Evolutionary conservation across 345 rosid genomes (phyloP).

Genomic region (Toxicodendron radicans): DNA sequence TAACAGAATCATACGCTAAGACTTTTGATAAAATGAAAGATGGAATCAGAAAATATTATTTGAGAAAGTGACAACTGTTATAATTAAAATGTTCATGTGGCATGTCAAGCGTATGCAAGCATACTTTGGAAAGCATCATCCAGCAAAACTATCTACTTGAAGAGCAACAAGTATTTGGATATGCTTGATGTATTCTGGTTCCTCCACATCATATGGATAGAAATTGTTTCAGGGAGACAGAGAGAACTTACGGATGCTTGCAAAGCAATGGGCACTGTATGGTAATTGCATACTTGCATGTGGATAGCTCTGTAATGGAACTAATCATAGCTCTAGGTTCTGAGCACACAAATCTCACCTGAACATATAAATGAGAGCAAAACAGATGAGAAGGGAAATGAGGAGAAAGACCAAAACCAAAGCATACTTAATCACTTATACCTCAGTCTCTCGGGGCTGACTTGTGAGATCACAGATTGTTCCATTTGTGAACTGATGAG

Average conservation of each 20-base stretch:
- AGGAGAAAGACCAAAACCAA: slow-evolving; percentile 4
- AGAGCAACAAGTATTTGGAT: background rate
- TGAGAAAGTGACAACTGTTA: background rate
- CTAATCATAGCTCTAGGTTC: slow-evolving; percentile 89
- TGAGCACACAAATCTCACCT: slow-evolving; percentile 96
- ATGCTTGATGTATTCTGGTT: background rate
- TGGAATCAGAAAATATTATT: background rate
- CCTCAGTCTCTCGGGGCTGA: slow-evolving; percentile 90
- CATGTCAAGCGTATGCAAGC: background rate
- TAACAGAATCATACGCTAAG: background rate
- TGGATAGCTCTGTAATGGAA: slow-evolving; percentile 88
- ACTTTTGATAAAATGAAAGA: background rate
- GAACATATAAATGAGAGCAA: slow-evolving; percentile 10
- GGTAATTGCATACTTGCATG: slow-evolving; percentile 94
- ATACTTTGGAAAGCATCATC: background rate
- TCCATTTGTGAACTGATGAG: slow-evolving; percentile 84
- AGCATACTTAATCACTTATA: slow-evolving; percentile 12
- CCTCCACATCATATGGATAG: background rate
- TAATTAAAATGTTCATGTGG: background rate
- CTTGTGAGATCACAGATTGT: slow-evolving; percentile 90
- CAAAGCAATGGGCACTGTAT: slow-evolving; percentile 80
- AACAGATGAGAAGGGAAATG: background rate
- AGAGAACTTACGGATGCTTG: slow-evolving; percentile 80
- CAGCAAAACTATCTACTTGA: background rate
- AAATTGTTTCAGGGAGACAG: background rate